Conservation (phyloP, 108 stramenopile genomes). For the Mediolabrus comicus region DNA sequence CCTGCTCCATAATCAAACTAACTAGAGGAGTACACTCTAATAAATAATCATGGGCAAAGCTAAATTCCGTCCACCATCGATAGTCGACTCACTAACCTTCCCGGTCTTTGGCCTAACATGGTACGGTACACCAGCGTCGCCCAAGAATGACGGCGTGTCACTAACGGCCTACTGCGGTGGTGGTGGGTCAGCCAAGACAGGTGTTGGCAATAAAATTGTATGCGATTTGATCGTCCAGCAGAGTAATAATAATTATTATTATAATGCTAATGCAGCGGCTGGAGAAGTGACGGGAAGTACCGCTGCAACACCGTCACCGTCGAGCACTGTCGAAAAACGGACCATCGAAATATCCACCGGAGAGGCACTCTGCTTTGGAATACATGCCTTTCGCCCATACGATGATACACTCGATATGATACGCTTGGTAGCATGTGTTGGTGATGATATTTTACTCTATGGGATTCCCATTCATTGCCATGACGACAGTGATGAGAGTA, state of each 20-base stretch:
- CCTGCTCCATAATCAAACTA: neutral
- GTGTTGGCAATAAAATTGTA: slow-evolving; percentile 62
- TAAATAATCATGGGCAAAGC: slow-evolving; percentile 12
- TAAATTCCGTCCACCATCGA: slow-evolving; percentile 45
- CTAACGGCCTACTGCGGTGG: slow-evolving; percentile 75
- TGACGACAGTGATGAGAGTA: neutral
- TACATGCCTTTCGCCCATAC: slow-evolving; percentile 29
- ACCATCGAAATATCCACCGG: slow-evolving; percentile 41
- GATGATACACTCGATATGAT: slow-evolving; percentile 14
- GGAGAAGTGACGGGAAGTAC: neutral
- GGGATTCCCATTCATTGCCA: slow-evolving; percentile 21
- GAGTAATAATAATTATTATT: no score
- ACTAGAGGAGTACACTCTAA: no score
- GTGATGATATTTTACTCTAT: slow-evolving; percentile 43
- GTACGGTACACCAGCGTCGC: slow-evolving; percentile 50
- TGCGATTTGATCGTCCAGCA: slow-evolving; percentile 23
- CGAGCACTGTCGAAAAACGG: no score
- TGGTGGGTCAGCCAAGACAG: slow-evolving; percentile 70
- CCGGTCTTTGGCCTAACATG: slow-evolving; percentile 69
- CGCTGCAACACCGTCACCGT: no score
- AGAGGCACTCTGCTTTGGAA: slow-evolving; percentile 34
- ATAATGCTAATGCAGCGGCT: no score
- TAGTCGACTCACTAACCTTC: slow-evolving; percentile 45
- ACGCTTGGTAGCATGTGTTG: slow-evolving; percentile 39
- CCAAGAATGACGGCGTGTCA: slow-evolving; percentile 37